Evolutionary conservation across 495 filamentous ascomycete species (phyloP).

Genomic region (Talaromyces liani): DNA sequence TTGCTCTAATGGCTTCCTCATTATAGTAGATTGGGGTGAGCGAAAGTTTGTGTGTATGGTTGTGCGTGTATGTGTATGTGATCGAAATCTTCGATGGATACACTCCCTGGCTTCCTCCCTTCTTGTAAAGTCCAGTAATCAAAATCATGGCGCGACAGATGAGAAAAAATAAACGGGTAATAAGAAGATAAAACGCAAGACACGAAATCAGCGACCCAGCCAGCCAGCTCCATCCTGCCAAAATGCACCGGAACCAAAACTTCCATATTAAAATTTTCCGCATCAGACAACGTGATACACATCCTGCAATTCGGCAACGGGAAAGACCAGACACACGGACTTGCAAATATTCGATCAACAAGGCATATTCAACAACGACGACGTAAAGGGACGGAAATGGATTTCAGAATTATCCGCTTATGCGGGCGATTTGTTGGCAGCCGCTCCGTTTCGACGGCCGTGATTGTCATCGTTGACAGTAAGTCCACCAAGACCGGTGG

Average conservation of each 20-base stretch:
- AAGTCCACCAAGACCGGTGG: slow-evolving; percentile 68
- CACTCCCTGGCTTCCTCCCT: not conserved
- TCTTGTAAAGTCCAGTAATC: not conserved
- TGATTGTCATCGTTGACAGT: slow-evolving; percentile 73
- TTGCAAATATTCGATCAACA: not conserved
- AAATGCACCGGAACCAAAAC: slow-evolving; percentile 44
- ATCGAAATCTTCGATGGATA: slow-evolving; percentile 1
- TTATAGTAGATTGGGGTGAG: not conserved
- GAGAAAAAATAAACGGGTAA: slow-evolving; percentile 15
- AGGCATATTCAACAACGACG: not conserved
- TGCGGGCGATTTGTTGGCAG: slow-evolving; percentile 42
- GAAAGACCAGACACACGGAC: slow-evolving; percentile 23
- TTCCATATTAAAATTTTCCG: slow-evolving; percentile 42
- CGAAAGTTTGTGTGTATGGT: not conserved
- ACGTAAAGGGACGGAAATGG: slow-evolving; percentile 9
- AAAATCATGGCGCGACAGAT: not conserved
- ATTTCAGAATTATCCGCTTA: slow-evolving; percentile 18
- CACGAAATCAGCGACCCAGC: slow-evolving; percentile 32
- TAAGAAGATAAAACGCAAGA: slow-evolving; percentile 28
- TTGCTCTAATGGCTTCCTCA: slow-evolving; percentile 1
- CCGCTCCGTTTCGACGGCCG: slow-evolving; percentile 66
- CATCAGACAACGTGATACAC: slow-evolving; percentile 45
- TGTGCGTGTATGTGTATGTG: not conserved
- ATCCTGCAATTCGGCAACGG: slow-evolving; percentile 51
- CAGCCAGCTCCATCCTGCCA: slow-evolving; percentile 45